Evolutionary conservation across 805 yeast genomes (phyloP), one percentile per base, ranked within the genome.

Genomic region (Jamesozyma jinghongensis): DNA sequence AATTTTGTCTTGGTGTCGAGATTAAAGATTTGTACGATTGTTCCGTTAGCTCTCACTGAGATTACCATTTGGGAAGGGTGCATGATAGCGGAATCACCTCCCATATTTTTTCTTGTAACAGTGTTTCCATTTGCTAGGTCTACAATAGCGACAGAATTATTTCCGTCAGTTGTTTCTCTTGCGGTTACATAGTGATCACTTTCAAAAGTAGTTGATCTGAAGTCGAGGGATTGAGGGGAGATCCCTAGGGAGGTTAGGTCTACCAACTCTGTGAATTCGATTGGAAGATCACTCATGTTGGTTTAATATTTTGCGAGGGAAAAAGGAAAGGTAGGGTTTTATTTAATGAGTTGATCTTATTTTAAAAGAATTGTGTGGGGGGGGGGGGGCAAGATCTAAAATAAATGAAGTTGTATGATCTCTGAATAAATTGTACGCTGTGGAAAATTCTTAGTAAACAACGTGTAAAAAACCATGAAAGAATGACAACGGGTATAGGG

Each of bases 1-100:
- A 92, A 73, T 59, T 95, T 80, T 65, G 85, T 87, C 65, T 90
- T 87, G 25, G 86, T 69, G 40, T 79, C 84, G 53, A 92, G 73
- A 65, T 92, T 85, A 68, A 92, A 94, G 51, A 92, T 85, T 67
- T 87, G 99, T 46, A 92, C 75, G 31, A 96, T 88, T 37, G 96
- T 87, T 51, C 96, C 96, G 58, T 87, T 92, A 33, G 97, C 97
- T 59, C 97, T 77, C 50, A 92, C 76, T 13, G 96, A 86, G 53
- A 92, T 87, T 48, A 88, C 86, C 65, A 82, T 79, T 62, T 81
- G 78, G n/a, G 67, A 58, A 27, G 98, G 97, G 64, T 87, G 94
- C 92, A 92, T 80, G 59, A 92, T 92, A 38, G 97, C 97, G 47
- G 87, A 84, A 66, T 92, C 99, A 34, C 98, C 99, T 41, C 85